phyloP scores from a whole-genome alignment of 2,329 filamentous ascomycete genomes.

The Fusarium sterilihyphosum region DNA sequence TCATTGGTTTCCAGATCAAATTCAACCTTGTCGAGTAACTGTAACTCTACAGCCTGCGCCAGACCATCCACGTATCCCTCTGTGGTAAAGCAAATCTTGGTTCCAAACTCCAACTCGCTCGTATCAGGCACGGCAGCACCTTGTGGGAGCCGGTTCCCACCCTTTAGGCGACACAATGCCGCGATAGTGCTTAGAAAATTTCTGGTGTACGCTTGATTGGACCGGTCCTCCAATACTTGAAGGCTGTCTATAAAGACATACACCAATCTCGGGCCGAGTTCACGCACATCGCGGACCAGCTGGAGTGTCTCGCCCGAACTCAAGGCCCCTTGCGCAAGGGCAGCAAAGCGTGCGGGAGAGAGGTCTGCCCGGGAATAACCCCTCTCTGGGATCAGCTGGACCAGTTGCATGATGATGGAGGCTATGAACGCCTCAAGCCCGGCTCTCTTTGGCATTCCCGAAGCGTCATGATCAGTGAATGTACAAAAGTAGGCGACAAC shows the following conservation, averaged over 20 bases:
- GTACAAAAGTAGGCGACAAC: not conserved
- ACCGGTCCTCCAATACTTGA: not conserved
- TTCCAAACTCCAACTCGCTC: not conserved
- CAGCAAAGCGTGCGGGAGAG: not conserved
- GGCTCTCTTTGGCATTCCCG: too few relatives aligned
- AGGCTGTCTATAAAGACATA: not conserved
- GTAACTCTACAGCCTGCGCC: not conserved
- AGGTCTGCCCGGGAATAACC: not conserved
- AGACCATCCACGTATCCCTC: not conserved
- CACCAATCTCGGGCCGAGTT: not conserved
- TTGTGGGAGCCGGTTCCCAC: not conserved
- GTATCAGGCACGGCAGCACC: not conserved
- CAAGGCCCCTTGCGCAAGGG: not conserved
- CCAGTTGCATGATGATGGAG: not conserved
- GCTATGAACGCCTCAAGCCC: not conserved
- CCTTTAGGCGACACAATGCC: not conserved
- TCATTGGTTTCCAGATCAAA: not conserved
- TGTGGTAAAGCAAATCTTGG: not conserved
- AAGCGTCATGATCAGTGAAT: not conserved
- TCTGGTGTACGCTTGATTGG: not conserved
- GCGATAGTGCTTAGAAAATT: not conserved
- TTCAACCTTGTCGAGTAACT: not conserved
- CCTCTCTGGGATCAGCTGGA: not conserved
- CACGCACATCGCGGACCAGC: not conserved
- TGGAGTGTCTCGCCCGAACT: not conserved